These are phyloP conservation scores for Tuber microsphaerosporum DNA, from an alignment of 495 filamentous ascomycete species.

Conservation along the genomic window DNA sequence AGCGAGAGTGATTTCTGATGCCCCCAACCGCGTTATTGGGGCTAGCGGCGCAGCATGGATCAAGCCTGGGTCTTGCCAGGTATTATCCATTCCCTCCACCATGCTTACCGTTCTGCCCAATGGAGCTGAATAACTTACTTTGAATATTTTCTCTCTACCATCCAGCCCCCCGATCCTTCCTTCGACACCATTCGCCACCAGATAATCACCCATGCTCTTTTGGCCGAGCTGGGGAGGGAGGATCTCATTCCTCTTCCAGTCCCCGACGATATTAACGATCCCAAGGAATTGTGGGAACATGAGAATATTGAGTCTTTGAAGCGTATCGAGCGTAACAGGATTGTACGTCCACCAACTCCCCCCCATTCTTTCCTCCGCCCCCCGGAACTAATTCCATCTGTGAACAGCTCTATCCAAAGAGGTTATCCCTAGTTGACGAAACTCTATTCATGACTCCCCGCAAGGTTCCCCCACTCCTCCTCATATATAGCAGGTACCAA, in stretches of 20 bases:
- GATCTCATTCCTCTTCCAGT: neutral
- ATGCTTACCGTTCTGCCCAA: fast-evolving
- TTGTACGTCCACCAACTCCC: neutral
- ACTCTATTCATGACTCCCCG: neutral
- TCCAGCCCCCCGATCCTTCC: neutral
- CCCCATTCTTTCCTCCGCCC: neutral
- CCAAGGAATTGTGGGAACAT: neutral
- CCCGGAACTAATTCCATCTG: neutral
- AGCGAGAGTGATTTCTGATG: neutral
- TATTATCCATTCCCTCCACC: neutral
- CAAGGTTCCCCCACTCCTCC: neutral
- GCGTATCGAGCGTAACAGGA: neutral
- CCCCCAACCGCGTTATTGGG: neutral
- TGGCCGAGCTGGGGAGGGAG: neutral
- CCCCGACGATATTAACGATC: neutral
- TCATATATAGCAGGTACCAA: neutral
- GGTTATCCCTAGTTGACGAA: neutral
- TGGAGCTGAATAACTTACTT: neutral
- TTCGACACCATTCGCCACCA: neutral
- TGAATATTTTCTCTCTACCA: neutral
- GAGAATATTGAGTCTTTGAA: neutral
- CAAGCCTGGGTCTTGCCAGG: neutral
- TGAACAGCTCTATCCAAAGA: neutral
- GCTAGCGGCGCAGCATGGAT: neutral
- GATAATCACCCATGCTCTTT: neutral